These are phyloP conservation scores for Daldinia sp. DNA, from an alignment of 2,329 filamentous ascomycete species.

Conservation along the genomic window DNA sequence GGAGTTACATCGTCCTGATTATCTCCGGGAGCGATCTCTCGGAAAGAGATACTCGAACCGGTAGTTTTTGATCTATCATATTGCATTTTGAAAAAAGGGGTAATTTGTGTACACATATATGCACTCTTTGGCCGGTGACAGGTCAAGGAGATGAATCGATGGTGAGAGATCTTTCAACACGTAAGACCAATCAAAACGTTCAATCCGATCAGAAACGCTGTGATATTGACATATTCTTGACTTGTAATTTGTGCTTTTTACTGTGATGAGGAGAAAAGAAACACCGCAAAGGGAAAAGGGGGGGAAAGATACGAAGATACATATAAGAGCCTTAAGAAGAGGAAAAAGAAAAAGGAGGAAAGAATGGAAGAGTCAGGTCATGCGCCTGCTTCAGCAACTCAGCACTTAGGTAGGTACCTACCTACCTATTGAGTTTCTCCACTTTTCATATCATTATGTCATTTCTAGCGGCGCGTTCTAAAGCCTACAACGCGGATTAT, in stretches of 20 bases:
- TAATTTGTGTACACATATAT: conserved; percentile 19
- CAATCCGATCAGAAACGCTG: conserved; percentile 12
- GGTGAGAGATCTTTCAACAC: conserved; percentile 9
- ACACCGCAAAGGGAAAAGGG: neutral
- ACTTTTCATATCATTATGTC: neutral
- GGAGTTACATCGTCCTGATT: conserved; percentile 33
- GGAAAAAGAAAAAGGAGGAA: neutral
- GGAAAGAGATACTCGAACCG: conserved; percentile 34
- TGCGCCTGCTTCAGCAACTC: neutral
- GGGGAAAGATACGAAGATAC: neutral
- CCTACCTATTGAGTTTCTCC: neutral
- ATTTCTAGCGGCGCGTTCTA: neutral
- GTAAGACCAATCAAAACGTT: conserved; percentile 24
- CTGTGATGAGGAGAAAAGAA: conserved; percentile 6
- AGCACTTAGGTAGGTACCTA: neutral
- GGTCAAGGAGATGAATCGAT: conserved; percentile 12
- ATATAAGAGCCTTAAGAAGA: neutral
- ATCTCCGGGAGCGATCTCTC: conserved; percentile 16
- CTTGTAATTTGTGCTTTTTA: neutral
- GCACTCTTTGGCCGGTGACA: conserved; percentile 14
- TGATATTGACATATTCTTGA: neutral
- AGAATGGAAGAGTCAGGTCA: conserved; percentile 3
- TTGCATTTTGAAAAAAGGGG: neutral
- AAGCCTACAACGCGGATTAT: conserved; percentile 5
- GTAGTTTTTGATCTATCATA: conserved; percentile 17